Percentiles rank a stretch among this genome's conserved stretches.
Evolutionary conservation across 2,329 filamentous ascomycete species (phyloP).

Genomic region (Hyphodiscus sp.): DNA sequence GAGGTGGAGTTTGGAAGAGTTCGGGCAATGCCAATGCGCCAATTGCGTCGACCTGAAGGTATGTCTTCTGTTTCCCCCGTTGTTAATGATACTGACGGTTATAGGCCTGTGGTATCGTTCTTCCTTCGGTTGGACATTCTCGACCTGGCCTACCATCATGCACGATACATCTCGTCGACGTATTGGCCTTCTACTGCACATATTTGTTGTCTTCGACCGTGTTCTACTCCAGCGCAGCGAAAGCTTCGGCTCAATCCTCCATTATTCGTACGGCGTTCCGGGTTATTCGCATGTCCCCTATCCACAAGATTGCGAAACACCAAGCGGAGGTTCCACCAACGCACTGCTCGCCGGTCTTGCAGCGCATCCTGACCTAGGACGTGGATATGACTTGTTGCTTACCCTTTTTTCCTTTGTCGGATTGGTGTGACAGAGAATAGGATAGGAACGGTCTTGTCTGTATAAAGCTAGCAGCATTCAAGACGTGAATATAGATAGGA

Average conservation of each 20-base stretch:
- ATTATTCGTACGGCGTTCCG: background rate
- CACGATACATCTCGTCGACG: background rate
- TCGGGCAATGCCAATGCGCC: conserved; percentile 14
- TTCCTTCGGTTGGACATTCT: background rate
- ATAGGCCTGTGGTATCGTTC: background rate
- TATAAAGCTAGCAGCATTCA: too few species aligned
- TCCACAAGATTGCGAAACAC: too few species aligned
- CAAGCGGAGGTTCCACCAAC: too few species aligned
- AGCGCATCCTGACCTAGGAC: too few species aligned
- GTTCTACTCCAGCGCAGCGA: background rate
- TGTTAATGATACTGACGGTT: background rate
- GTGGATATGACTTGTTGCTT: too few species aligned
- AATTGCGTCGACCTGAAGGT: background rate
- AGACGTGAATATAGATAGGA: too few species aligned
- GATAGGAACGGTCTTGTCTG: too few species aligned
- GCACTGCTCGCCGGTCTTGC: too few species aligned
- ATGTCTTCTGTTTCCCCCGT: background rate
- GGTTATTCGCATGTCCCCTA: background rate
- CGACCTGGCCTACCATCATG: background rate
- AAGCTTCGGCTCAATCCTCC: background rate
- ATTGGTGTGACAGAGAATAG: too few species aligned
- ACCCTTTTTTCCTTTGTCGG: too few species aligned
- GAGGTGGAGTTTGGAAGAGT: conserved; percentile 51
- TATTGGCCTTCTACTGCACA: background rate
- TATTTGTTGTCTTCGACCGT: background rate